Percentiles rank a stretch among this genome's conserved stretches.
phyloP scores from a whole-genome alignment of 2,329 filamentous ascomycete genomes.

The Helminthosporium solani region DNA sequence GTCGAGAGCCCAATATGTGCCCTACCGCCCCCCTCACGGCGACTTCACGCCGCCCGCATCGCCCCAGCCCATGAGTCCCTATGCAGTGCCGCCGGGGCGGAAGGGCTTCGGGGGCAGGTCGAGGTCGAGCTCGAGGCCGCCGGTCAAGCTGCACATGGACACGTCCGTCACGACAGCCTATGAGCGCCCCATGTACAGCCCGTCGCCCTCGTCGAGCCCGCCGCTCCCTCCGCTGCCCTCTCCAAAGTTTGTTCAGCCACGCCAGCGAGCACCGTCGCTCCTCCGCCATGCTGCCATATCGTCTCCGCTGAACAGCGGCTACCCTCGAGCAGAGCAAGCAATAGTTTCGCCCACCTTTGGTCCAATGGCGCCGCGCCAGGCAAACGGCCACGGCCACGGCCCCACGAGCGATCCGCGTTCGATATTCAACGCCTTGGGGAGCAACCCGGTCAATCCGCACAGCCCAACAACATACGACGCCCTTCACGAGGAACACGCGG shows the following conservation, averaged over 20 bases:
- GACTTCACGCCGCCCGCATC: conserved; percentile 40
- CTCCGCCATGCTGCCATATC: conserved; percentile 38
- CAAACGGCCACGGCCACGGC: conserved; percentile 24
- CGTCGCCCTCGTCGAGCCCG: conserved; percentile 33
- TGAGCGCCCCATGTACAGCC: conserved; percentile 31
- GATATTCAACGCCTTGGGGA: conserved; percentile 38
- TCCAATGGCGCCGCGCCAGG: conserved; percentile 25
- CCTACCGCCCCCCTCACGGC: conserved; percentile 24
- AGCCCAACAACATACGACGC: conserved; percentile 27
- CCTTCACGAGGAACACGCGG: conserved; percentile 23
- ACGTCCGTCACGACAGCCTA: conserved; percentile 22
- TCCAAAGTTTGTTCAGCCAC: conserved; percentile 41
- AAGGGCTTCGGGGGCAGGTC: conserved; percentile 26
- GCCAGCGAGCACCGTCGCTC: conserved; percentile 45
- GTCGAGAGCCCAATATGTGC: conserved; percentile 20
- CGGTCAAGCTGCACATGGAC: conserved; percentile 34
- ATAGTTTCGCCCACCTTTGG: conserved; percentile 29
- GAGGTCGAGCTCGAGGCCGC: conserved; percentile 26
- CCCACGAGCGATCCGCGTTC: conserved; percentile 33
- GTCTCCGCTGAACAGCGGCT: conserved; percentile 28
- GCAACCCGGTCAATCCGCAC: conserved; percentile 33
- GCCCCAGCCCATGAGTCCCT: conserved; percentile 23
- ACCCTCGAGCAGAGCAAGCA: conserved; percentile 19
- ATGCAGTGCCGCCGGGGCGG: conserved; percentile 17
- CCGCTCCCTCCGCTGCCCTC: conserved; percentile 39